Percentiles rank a stretch among this genome's conserved stretches.
Conservation (phyloP, 345 rosid species). For the Eucalyptus cloeziana region DNA sequence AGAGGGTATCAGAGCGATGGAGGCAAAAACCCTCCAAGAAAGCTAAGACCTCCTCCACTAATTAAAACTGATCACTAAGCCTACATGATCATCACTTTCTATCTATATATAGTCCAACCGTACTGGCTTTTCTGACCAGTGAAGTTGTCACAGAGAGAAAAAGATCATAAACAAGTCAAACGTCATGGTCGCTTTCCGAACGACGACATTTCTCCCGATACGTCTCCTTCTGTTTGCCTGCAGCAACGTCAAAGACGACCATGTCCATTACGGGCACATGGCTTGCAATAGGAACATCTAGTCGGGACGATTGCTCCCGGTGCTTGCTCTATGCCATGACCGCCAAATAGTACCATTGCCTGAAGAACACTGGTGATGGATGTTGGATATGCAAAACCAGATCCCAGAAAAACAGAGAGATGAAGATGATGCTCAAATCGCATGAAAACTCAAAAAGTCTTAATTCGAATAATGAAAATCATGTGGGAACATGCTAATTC, state of each 20-base stretch:
- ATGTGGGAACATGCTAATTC: neutral
- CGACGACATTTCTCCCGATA: neutral
- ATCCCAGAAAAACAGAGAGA: neutral
- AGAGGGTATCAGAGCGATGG: neutral
- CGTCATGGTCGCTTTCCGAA: neutral
- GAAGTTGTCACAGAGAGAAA: neutral
- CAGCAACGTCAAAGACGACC: neutral
- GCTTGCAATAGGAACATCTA: neutral
- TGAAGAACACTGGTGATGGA: neutral
- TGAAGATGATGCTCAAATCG: neutral
- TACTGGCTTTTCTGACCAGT: neutral
- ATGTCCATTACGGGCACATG: neutral
- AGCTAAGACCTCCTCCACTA: neutral
- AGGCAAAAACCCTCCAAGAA: neutral
- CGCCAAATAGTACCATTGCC: neutral
- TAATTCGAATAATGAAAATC: neutral
- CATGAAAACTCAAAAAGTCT: neutral
- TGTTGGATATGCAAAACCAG: neutral
- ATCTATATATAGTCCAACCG: neutral
- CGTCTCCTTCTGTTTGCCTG: neutral
- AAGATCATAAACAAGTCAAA: neutral
- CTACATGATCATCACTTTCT: neutral
- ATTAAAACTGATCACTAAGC: neutral
- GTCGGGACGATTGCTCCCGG: neutral
- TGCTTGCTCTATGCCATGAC: neutral